phyloP scores from a whole-genome alignment of 2,329 filamentous ascomycete species.

The Xylariaceae sp. region DNA sequence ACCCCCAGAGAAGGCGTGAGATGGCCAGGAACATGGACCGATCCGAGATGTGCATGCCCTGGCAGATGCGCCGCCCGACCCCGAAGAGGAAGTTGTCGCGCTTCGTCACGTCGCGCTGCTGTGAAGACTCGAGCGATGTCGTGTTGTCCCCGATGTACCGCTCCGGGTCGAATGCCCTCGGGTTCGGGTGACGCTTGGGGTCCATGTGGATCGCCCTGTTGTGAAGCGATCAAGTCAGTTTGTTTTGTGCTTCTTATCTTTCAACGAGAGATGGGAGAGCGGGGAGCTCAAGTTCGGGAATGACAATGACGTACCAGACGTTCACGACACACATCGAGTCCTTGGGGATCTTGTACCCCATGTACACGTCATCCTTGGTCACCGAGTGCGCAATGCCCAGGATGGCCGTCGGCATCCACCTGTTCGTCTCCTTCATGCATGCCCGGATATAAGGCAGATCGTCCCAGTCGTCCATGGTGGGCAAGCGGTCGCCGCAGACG shows the following conservation, averaged over 20 bases:
- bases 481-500: slow-evolving; percentile 39
- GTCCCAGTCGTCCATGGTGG: slow-evolving; percentile 37
- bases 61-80: slow-evolving; percentile 42
- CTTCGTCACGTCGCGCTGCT: slow-evolving; percentile 27
- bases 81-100: slow-evolving; percentile 31
- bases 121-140: slow-evolving; percentile 29
- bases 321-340: slow-evolving; percentile 38
- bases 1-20: slow-evolving; percentile 44
- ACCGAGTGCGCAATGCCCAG: slow-evolving; percentile 35
- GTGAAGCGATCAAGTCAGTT: not conserved
- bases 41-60: slow-evolving; percentile 34
- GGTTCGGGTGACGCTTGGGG: slow-evolving; percentile 35
- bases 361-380: slow-evolving; percentile 33
- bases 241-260: not conserved
- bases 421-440: slow-evolving; percentile 40
- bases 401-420: slow-evolving; percentile 40
- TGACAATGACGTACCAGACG: slow-evolving; percentile 31
- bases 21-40: slow-evolving; percentile 33
- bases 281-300: not conserved
- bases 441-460: slow-evolving; percentile 44
- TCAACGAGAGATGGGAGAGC: not conserved
- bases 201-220: slow-evolving; percentile 43
- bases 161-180: slow-evolving; percentile 38
- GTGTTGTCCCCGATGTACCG: slow-evolving; percentile 25
- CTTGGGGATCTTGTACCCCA: slow-evolving; percentile 39